Evolutionary conservation across 2,329 filamentous ascomycete species (phyloP).

Genomic region (Cladosporium sp.): DNA sequence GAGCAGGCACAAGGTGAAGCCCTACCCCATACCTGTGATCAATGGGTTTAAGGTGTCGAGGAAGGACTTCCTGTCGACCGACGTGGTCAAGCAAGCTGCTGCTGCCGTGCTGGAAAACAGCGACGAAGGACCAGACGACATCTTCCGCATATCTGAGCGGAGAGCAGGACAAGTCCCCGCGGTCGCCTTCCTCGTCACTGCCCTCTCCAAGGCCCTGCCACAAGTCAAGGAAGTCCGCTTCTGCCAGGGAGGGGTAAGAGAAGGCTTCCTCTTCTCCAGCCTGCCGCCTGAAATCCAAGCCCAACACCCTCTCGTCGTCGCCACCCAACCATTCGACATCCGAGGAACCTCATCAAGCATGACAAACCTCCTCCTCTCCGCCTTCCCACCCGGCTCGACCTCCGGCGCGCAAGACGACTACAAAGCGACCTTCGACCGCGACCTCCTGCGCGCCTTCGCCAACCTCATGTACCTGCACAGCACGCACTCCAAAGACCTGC

Average conservation of each 20-base stretch:
- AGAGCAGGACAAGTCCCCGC: slow-evolving; percentile 79
- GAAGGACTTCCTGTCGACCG: slow-evolving; percentile 56
- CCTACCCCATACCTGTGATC: slow-evolving; percentile 80
- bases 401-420: slow-evolving; percentile 30
- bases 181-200: slow-evolving; percentile 74
- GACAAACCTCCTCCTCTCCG: slow-evolving; percentile 43
- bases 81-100: slow-evolving; percentile 40
- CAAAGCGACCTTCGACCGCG: slow-evolving; percentile 36
- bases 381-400: slow-evolving; percentile 38
- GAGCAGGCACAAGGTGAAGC: slow-evolving; percentile 66
- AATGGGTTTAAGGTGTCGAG: slow-evolving; percentile 70
- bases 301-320: slow-evolving; percentile 62
- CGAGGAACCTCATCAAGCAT: slow-evolving; percentile 46
- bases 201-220: slow-evolving; percentile 66
- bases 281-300: slow-evolving; percentile 58
- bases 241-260: slow-evolving; percentile 81
- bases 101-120: slow-evolving; percentile 33
- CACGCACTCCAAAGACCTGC: slow-evolving; percentile 41
- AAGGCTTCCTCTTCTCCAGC: slow-evolving; percentile 74
- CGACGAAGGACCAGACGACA: slow-evolving; percentile 25
- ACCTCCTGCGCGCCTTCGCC: slow-evolving; percentile 53
- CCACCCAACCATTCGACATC: slow-evolving; percentile 50
- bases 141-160: slow-evolving; percentile 74
- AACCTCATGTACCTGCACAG: slow-evolving; percentile 53
- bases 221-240: slow-evolving; percentile 72